Conservation (phyloP, 768 basidiomycete species). For the Mycena rosella region DNA sequence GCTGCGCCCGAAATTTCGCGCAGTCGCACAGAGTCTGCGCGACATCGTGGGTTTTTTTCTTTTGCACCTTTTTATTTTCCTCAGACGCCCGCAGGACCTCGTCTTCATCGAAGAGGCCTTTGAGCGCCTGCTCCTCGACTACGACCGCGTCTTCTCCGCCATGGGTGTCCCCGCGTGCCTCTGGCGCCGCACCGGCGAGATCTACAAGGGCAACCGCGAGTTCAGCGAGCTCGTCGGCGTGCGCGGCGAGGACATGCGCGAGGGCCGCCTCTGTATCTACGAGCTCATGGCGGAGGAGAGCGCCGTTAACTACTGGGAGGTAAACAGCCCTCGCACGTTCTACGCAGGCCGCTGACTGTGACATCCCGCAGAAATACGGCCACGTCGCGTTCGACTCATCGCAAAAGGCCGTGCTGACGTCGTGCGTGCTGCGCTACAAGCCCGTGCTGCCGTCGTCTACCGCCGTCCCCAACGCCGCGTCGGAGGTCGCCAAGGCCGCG, state of each 20-base stretch:
- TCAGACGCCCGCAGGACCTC: slow-evolving; percentile 70
- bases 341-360: neutral
- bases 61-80: neutral
- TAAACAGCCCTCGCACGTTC: slow-evolving; percentile 41
- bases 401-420: slow-evolving; percentile 94
- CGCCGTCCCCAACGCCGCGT: slow-evolving; percentile 41
- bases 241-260: slow-evolving; percentile 90
- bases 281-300: slow-evolving; percentile 98
- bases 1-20: slow-evolving; percentile 86
- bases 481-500: slow-evolving; percentile 30
- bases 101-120: slow-evolving; percentile 99
- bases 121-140: slow-evolving; percentile 93
- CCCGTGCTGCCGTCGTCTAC: slow-evolving; percentile 65
- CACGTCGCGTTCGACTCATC: slow-evolving; percentile 92
- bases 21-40: slow-evolving; percentile 85
- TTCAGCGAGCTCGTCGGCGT: slow-evolving; percentile 93
- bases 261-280: slow-evolving; percentile 95
- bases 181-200: slow-evolving; percentile 97
- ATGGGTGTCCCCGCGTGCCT: slow-evolving; percentile 98
- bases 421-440: slow-evolving; percentile 88
- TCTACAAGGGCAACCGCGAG: slow-evolving; percentile 98
- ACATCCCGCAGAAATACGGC: slow-evolving; percentile 88
- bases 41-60: slow-evolving; percentile 69
- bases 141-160: slow-evolving; percentile 93
- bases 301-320: slow-evolving; percentile 98